Percentiles rank a stretch among this genome's conserved stretches.
These are phyloP conservation scores for Nakazawaea sp. DNA, from an alignment of 805 yeast genomes.

Conservation along the genomic window DNA sequence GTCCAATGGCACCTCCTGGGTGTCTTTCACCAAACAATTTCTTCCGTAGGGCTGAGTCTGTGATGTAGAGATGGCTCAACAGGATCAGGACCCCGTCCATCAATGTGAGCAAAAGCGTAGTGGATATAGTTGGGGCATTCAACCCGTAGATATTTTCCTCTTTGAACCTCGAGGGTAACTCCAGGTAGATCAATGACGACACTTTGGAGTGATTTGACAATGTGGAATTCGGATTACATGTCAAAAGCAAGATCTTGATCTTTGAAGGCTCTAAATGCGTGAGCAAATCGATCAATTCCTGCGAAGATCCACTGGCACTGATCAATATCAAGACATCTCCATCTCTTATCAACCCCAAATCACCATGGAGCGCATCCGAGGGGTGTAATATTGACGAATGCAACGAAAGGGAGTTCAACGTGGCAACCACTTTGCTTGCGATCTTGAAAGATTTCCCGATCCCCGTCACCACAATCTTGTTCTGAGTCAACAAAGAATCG, in stretches of 20 bases:
- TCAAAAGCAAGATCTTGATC: constrained; percentile 49
- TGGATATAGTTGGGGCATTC: constrained; percentile 83
- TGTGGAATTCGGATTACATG: constrained; percentile 52
- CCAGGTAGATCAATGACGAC: constrained; percentile 50
- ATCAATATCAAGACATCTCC: constrained; percentile 58
- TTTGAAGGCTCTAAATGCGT: constrained; percentile 49
- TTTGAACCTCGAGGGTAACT: constrained; percentile 46
- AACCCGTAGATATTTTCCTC: constrained; percentile 69
- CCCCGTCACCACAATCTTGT: constrained; percentile 73
- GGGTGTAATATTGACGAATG: constrained; percentile 70
- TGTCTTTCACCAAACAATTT: constrained; percentile 63
- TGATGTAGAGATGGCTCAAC: constrained; percentile 57
- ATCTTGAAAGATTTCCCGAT: constrained; percentile 83
- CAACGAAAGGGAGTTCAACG: constrained; percentile 72
- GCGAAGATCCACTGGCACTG: constrained; percentile 78
- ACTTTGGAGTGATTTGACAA: constrained; percentile 46
- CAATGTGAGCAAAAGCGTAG: constrained; percentile 66
- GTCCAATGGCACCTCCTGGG: constrained; percentile 91
- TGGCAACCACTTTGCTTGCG: constrained; percentile 73
- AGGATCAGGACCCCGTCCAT: constrained; percentile 79
- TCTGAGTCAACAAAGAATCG: constrained; percentile 38
- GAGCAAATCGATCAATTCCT: constrained; percentile 56
- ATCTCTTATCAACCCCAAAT: constrained; percentile 62
- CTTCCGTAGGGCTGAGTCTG: constrained; percentile 47
- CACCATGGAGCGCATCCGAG: constrained; percentile 86